Conservation (phyloP, 2,329 filamentous ascomycete species). For the Fusarium clavum region DNA sequence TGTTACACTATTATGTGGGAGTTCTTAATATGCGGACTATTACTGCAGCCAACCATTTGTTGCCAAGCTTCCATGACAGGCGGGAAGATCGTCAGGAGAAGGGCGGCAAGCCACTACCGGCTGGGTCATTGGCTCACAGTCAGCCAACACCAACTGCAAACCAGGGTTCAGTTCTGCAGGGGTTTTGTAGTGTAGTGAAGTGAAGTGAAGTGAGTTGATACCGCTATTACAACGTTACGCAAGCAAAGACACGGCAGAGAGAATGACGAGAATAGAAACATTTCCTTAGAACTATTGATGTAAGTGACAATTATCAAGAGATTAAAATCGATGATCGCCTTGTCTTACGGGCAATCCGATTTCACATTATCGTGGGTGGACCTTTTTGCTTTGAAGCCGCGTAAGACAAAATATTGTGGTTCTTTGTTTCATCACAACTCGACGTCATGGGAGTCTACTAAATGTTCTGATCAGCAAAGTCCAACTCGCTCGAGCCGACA, state of each 20-base stretch:
- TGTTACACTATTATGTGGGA: slow-evolving; percentile 3
- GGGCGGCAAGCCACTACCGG: slow-evolving; percentile 38
- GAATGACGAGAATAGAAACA: slow-evolving; percentile 8
- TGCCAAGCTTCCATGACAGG: slow-evolving; percentile 35
- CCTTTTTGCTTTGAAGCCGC: slow-evolving; percentile 12
- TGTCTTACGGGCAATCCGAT: background rate
- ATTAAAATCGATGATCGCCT: slow-evolving; percentile 12
- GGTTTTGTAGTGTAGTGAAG: background rate
- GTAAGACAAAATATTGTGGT: slow-evolving; percentile 38
- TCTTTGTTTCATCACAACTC: slow-evolving; percentile 40
- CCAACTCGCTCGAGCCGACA: background rate
- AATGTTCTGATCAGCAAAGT: slow-evolving; percentile 33
- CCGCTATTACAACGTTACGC: slow-evolving; percentile 8
- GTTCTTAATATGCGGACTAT: slow-evolving; percentile 29
- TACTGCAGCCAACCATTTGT: slow-evolving; percentile 21
- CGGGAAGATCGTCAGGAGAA: slow-evolving; percentile 44
- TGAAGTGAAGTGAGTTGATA: background rate
- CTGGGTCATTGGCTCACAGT: slow-evolving; percentile 25
- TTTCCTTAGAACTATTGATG: background rate
- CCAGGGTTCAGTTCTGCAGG: slow-evolving; percentile 22
- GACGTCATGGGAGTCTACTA: slow-evolving; percentile 39
- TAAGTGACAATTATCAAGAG: background rate
- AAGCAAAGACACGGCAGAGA: slow-evolving; percentile 3
- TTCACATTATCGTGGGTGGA: slow-evolving; percentile 17
- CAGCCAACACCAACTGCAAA: slow-evolving; percentile 13